Conservation (phyloP, 2,329 filamentous ascomycete genomes). For the Periconia sp. region DNA sequence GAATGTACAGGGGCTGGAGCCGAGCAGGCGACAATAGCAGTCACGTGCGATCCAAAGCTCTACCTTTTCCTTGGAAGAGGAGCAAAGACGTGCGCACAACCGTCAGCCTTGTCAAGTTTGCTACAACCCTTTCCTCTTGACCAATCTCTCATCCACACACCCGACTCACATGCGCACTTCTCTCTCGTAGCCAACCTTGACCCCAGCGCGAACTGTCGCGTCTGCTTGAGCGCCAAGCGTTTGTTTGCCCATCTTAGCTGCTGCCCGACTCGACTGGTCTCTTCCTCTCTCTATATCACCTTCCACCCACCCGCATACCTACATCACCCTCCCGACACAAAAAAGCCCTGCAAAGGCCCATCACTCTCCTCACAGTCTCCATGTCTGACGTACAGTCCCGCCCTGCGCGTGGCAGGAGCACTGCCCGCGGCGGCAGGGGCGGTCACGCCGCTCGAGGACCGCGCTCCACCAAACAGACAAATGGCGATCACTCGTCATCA, state of each 20-base stretch:
- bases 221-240: slow-evolving; percentile 29
- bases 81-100: slow-evolving; percentile 1
- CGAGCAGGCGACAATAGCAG: background rate
- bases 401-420: slow-evolving; percentile 87
- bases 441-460: slow-evolving; percentile 60
- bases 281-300: slow-evolving; percentile 20
- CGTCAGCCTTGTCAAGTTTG: background rate
- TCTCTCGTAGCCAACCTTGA: slow-evolving; percentile 10
- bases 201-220: slow-evolving; percentile 21
- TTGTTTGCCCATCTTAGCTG: slow-evolving; percentile 30
- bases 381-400: slow-evolving; percentile 96
- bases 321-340: slow-evolving; percentile 24
- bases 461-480: slow-evolving; percentile 56
- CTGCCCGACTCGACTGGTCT: slow-evolving; percentile 14
- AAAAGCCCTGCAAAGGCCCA: slow-evolving; percentile 16
- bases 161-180: slow-evolving; percentile 12
- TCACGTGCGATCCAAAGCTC: too few species aligned
- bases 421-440: slow-evolving; percentile 81
- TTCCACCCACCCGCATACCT: slow-evolving; percentile 35
- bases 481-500: slow-evolving; percentile 68
- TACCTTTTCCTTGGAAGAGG: background rate
- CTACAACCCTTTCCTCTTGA: slow-evolving; percentile 2
- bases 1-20: background rate
- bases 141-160: slow-evolving; percentile 12
- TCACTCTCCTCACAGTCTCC: slow-evolving; percentile 49